Conservation (phyloP, 192 early-diverging fungal genomes). For the Entomortierella beljakovae region DNA sequence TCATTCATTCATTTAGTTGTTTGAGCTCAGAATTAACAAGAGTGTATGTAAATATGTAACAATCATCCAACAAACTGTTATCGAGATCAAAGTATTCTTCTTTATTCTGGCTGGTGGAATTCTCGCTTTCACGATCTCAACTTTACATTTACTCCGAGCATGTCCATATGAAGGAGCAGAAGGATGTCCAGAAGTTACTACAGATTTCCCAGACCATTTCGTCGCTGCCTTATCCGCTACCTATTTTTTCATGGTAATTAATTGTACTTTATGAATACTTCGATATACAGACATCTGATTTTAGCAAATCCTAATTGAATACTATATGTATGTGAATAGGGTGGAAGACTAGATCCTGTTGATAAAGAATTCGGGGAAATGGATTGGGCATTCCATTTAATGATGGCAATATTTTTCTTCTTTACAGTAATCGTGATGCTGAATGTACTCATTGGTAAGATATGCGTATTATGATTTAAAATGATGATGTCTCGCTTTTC, state of each 20-base stretch:
- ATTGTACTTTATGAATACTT: neutral
- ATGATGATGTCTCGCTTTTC: no score
- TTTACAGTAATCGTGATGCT: constrained; percentile 32
- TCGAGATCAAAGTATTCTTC: constrained; percentile 36
- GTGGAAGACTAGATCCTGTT: constrained; percentile 21
- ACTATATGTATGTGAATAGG: no score
- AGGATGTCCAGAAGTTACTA: neutral
- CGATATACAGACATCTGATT: neutral
- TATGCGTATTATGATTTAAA: neutral
- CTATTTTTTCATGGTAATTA: constrained; percentile 38
- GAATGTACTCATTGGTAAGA: constrained; percentile 34
- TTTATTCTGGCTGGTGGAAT: constrained; percentile 34
- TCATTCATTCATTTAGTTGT: constrained; percentile 15
- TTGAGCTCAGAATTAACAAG: constrained; percentile 33
- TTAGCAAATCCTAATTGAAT: no score
- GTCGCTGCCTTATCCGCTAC: constrained; percentile 22
- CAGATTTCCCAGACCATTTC: constrained; percentile 7
- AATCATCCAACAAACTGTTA: constrained; percentile 17
- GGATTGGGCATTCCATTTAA: constrained; percentile 28
- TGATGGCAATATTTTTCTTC: constrained; percentile 31
- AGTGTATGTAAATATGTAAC: constrained; percentile 36
- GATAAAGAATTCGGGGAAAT: neutral
- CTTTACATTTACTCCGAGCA: constrained; percentile 17
- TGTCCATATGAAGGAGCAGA: neutral
- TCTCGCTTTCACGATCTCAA: constrained; percentile 25